Evolutionary conservation across 371 early-diverging fungal species (phyloP).

Genomic region (Syncephalastrum sp.): DNA sequence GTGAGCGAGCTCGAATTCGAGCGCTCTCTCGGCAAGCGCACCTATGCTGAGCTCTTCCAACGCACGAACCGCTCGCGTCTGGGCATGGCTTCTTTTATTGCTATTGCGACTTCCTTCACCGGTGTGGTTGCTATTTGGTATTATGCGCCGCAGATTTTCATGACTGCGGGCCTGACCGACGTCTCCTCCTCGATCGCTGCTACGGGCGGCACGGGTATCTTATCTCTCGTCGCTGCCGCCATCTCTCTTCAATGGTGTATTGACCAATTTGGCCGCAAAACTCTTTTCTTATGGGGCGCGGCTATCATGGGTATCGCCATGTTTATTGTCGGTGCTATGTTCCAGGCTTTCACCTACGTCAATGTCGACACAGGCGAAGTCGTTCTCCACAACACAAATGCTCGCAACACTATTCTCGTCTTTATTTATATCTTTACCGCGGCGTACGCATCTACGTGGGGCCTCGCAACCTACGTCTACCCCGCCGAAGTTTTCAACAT

Average conservation of each 20-base stretch:
- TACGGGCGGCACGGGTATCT: slow-evolving; percentile 37
- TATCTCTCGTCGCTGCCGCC: slow-evolving; percentile 42
- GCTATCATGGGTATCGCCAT: slow-evolving; percentile 37
- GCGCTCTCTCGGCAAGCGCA: slow-evolving; percentile 38
- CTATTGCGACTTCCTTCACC: slow-evolving; percentile 61
- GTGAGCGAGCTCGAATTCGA: slow-evolving; percentile 39
- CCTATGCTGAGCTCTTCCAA: slow-evolving; percentile 37
- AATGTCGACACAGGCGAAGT: slow-evolving; percentile 29
- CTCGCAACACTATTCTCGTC: slow-evolving; percentile 37
- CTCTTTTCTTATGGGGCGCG: slow-evolving; percentile 44
- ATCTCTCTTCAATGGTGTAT: slow-evolving; percentile 58
- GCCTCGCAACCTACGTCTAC: slow-evolving; percentile 56
- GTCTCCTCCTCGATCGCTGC: slow-evolving; percentile 34
- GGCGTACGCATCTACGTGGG: slow-evolving; percentile 62
- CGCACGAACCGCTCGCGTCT: slow-evolving; percentile 41
- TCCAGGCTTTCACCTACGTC: slow-evolving; percentile 28
- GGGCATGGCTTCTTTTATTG: slow-evolving; percentile 43
- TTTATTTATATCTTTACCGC: slow-evolving; percentile 49
- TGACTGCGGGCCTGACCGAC: slow-evolving; percentile 33
- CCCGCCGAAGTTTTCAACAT: slow-evolving; percentile 67
- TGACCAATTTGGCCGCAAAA: slow-evolving; percentile 43
- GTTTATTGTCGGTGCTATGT: slow-evolving; percentile 46
- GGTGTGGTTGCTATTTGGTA: slow-evolving; percentile 62
- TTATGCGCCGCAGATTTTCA: slow-evolving; percentile 43
- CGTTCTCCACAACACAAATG: slow-evolving; percentile 22